phyloP scores from a whole-genome alignment of 2,329 filamentous ascomycete species.

The Apiospora hydei region DNA sequence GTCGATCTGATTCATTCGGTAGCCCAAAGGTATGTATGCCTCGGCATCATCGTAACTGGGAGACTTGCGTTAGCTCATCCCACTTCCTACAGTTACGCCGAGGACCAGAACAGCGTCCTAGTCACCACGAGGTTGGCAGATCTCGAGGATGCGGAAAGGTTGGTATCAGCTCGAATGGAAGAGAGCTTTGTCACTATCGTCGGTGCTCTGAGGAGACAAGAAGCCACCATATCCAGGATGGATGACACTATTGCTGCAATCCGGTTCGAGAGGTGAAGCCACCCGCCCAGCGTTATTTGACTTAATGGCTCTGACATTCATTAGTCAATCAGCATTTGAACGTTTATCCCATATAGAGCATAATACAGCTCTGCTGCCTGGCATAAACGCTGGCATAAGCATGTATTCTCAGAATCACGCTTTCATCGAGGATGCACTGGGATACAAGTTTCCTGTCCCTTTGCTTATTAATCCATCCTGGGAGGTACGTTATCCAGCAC shows the following conservation, averaged over 20 bases:
- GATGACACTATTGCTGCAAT: neutral
- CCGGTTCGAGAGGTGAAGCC: neutral
- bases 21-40: neutral
- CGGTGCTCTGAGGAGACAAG: neutral
- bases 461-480: slow-evolving; percentile 19
- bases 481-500: neutral
- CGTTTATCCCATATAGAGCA: neutral
- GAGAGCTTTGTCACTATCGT: neutral
- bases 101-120: neutral
- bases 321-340: neutral
- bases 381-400: neutral
- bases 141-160: neutral
- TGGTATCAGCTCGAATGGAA: neutral
- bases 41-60: neutral
- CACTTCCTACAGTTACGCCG: neutral
- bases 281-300: too few relatives aligned
- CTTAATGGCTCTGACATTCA: neutral
- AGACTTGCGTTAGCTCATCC: neutral
- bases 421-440: slow-evolving; percentile 23
- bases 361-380: neutral
- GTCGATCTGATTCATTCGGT: neutral
- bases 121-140: neutral
- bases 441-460: slow-evolving; percentile 5
- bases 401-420: neutral
- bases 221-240: neutral